Percentiles rank a stretch among this genome's conserved stretches.
Conservation (phyloP, 305 asterid genomes). For the Fraxinus dipetala region DNA sequence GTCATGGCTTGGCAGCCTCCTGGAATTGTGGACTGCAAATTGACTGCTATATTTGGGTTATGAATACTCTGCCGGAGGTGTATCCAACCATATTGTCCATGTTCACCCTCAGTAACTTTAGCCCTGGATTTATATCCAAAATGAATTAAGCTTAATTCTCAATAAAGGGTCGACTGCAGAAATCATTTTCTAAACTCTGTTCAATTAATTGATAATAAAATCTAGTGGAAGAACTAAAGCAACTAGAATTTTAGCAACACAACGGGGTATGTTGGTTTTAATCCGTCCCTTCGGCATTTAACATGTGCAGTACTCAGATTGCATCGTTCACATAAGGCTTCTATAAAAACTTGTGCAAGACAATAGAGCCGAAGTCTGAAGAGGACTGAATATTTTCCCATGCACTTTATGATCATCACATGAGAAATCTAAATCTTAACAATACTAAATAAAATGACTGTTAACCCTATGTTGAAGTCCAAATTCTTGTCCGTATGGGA, state of each 20-base stretch:
- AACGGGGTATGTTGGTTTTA: not conserved
- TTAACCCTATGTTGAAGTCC: not conserved
- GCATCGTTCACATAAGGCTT: not conserved
- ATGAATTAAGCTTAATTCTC: not conserved
- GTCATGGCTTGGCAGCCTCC: slow-evolving; percentile 83
- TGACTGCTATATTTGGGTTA: slow-evolving; percentile 87
- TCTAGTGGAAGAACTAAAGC: not conserved
- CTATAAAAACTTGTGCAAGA: not conserved
- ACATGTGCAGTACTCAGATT: not conserved
- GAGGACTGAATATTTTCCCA: too few relatives aligned
- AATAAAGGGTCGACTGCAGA: not conserved
- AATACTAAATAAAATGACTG: not conserved
- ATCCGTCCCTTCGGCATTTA: not conserved
- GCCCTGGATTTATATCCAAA: slow-evolving; percentile 47
- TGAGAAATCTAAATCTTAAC: not conserved
- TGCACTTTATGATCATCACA: too few relatives aligned
- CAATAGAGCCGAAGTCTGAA: too few relatives aligned
- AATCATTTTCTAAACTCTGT: not conserved
- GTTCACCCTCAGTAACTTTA: slow-evolving; percentile 48
- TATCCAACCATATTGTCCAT: slow-evolving; percentile 72
- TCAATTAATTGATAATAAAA: not conserved
- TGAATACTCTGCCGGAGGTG: slow-evolving; percentile 89
- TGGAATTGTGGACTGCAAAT: slow-evolving; percentile 61
- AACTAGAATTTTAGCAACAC: not conserved
- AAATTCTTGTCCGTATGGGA: not conserved